A percentile compares a stretch with the other conserved stretches of the same genome.
Conservation (phyloP, 139 green algal species). For the Coelastrella sp. region DNA sequence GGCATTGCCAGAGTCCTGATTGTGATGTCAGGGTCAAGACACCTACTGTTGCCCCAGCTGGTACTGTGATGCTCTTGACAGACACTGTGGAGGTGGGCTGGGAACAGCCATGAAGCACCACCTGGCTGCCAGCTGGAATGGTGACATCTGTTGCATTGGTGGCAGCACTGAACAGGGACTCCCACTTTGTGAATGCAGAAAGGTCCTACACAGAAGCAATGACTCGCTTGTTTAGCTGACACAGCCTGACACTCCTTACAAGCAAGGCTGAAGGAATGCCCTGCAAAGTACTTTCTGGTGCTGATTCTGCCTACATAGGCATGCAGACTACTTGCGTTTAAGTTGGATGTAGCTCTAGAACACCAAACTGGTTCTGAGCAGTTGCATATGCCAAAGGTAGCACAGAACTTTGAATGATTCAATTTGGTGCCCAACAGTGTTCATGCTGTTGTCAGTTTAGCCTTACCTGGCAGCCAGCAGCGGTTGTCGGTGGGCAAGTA, state of each 20-base stretch:
- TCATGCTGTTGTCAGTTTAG: background rate
- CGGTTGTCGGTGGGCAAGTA: background rate
- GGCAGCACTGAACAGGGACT: slow-evolving; percentile 8
- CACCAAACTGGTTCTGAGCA: too few species aligned
- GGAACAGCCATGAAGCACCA: slow-evolving; percentile 27
- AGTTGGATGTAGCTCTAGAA: too few species aligned
- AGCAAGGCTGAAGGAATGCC: too few species aligned
- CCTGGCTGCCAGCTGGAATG: background rate
- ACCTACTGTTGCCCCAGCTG: slow-evolving; percentile 17
- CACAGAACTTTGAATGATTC: background rate
- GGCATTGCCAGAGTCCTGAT: background rate
- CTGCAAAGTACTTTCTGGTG: too few species aligned
- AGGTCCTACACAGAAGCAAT: background rate
- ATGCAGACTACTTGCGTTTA: too few species aligned
- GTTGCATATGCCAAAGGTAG: background rate
- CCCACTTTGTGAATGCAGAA: background rate
- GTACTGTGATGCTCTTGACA: slow-evolving; percentile 38
- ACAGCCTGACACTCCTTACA: background rate
- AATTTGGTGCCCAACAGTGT: background rate
- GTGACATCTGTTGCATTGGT: slow-evolving; percentile 2
- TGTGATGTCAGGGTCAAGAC: background rate
- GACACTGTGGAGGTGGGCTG: background rate
- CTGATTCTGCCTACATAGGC: too few species aligned
- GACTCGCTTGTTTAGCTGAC: background rate
- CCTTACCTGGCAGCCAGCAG: background rate